Conservation (phyloP, 2,329 filamentous ascomycete genomes). For the Verticillium klebahnii region DNA sequence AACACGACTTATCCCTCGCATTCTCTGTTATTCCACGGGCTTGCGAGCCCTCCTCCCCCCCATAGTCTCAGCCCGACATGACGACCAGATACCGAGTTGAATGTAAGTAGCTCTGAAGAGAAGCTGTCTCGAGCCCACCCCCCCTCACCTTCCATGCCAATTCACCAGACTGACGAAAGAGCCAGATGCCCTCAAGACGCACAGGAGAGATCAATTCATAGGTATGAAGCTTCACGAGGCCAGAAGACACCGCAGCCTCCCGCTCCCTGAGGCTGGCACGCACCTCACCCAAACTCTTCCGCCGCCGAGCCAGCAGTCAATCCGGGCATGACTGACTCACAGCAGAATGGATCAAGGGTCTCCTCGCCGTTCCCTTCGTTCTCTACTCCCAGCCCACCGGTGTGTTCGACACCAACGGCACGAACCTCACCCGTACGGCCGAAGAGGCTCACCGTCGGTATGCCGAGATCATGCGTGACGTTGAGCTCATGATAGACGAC, state of each 20-base stretch:
- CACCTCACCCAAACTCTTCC: too few relatives aligned
- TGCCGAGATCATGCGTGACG: constrained; percentile 90
- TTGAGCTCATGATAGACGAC: constrained; percentile 86
- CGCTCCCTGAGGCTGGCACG: too few relatives aligned
- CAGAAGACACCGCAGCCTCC: background rate
- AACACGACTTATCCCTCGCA: background rate
- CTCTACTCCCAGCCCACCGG: constrained; percentile 92
- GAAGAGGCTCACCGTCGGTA: constrained; percentile 81
- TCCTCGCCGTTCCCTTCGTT: constrained; percentile 93
- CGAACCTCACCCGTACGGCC: constrained; percentile 66
- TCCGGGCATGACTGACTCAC: constrained; percentile 5
- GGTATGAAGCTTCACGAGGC: constrained; percentile 37
- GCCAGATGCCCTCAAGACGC: constrained; percentile 67
- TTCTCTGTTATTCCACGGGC: background rate
- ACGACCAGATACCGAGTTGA: constrained; percentile 66
- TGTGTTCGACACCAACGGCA: constrained; percentile 66
- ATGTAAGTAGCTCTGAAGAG: constrained; percentile 47
- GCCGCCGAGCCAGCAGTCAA: background rate
- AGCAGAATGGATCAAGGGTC: constrained; percentile 90
- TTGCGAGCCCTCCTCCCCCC: background rate
- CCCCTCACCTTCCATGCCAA: background rate
- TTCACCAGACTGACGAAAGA: constrained; percentile 8
- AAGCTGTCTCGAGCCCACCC: background rate
- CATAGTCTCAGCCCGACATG: constrained; percentile 33
- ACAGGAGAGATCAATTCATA: constrained; percentile 86